Base-by-base conservation (phyloP, 495 filamentous ascomycete species). In the Daldinia concentrica region DNA sequence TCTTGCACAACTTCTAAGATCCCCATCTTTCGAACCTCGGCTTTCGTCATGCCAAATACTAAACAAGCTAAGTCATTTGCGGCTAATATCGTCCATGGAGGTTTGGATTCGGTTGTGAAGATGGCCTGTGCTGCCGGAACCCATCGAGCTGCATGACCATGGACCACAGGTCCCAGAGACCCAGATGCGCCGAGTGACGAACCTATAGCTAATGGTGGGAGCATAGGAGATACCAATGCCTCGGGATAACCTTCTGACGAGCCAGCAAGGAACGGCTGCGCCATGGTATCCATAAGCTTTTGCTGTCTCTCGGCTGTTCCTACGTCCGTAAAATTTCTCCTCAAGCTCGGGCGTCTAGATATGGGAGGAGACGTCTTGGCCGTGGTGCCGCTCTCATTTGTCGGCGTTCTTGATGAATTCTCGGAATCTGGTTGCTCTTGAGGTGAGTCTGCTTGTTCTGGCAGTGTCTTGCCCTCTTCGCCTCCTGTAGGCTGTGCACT, bases 61-160 rank as follows among this genome's bases (percentile, higher is more conserved):
- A 99, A 85, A 80, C 95, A 99, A 15, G 96, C 95, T 36, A 99
- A 84, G 78, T 99, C 95, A 75, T 99, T 99, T n/a, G 95, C 96
- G 7, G 95, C 91, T 52, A 97, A 84, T 62, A 99, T 97, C 2
- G 95, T 98, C 92, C 93, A 99, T 4, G 95, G 96, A 9, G 91
- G 85, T 50, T 90, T 85, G 50, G 92, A 86, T 79, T 96, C 92
- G 15, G 95, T 99, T 17, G 95, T 94, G 75, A 99, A 99, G 57
- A 99, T 96, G 41, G 95, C 95, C 80, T 99, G 96, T 17, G 93
- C 91, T 30, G 94, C 92, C 7, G 94, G 94, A 7, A 91, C 91
- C 89, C 91, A 97, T 76, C 96, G 90, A 76, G 90, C 95, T 64
- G 92, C 88, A 80, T 98, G 94, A 24, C 91, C 92, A 76, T 94